These are phyloP conservation scores for Lachancea cidri DNA, from an alignment of 805 yeast genomes.

Conservation along the genomic window DNA sequence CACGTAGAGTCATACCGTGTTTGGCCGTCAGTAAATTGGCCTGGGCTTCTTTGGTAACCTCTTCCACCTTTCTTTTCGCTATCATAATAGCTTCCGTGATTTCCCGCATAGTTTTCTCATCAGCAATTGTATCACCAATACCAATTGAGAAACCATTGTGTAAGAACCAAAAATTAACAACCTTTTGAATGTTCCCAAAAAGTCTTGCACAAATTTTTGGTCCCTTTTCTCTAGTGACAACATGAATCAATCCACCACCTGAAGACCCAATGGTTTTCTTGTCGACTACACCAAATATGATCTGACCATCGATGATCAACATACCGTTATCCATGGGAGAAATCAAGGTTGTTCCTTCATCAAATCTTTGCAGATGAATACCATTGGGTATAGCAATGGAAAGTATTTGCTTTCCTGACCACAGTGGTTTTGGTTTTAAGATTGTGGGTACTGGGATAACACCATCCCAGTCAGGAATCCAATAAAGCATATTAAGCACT, in stretches of 20 bases:
- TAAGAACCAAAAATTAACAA: conserved; percentile 92
- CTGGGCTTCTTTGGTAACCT: conserved; percentile 89
- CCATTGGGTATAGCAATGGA: conserved; percentile 95
- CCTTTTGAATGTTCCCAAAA: conserved; percentile 90
- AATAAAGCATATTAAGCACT: conserved; percentile 92
- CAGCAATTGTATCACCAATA: conserved; percentile 99
- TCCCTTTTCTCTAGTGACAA: conserved; percentile 97
- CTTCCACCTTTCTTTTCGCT: conserved; percentile 93
- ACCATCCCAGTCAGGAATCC: conserved; percentile 99
- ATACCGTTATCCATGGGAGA: conserved; percentile 94
- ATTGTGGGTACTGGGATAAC: conserved; percentile 94
- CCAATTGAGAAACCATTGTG: conserved; percentile 98
- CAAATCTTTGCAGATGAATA: conserved; percentile 89
- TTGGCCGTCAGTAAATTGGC: conserved; percentile 84
- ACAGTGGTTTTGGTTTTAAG: conserved; percentile 87
- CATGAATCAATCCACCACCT: conserved; percentile 95
- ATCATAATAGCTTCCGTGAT: conserved; percentile 89
- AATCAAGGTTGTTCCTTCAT: conserved; percentile 75
- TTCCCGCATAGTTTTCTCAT: conserved; percentile 89
- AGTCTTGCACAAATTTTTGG: conserved; percentile 83
- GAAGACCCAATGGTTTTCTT: conserved; percentile 98
- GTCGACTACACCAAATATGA: conserved; percentile 96
- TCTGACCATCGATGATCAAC: conserved; percentile 92
- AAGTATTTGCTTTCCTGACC: conserved; percentile 95
- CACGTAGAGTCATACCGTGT: conserved; percentile 99